Evolutionary conservation across 768 basidiomycete species (phyloP).

Genomic region (Pleurotus tuber-regium): DNA sequence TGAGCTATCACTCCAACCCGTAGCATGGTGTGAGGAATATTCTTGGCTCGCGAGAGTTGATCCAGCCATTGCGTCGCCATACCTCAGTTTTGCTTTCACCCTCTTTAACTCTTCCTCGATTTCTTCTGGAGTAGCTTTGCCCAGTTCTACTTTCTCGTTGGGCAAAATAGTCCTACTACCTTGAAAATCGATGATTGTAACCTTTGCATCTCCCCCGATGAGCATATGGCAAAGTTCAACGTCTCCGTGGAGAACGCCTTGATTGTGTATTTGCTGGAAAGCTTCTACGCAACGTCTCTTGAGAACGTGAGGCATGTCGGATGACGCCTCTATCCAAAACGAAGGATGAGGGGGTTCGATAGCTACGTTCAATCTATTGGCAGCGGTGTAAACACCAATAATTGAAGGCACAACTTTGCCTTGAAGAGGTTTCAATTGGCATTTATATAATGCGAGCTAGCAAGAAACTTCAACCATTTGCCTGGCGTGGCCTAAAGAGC

Average conservation of each 20-base stretch:
- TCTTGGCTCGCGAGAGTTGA: background rate
- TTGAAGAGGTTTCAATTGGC: constrained; percentile 48
- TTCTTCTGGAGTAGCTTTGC: constrained; percentile 34
- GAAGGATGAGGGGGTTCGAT: constrained; percentile 56
- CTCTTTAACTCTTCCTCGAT: constrained; percentile 52
- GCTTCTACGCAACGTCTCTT: constrained; percentile 53
- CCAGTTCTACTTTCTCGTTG: constrained; percentile 30
- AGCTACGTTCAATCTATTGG: constrained; percentile 37
- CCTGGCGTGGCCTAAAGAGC: background rate
- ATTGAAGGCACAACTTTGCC: constrained; percentile 51
- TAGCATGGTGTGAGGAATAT: background rate
- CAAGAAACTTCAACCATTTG: background rate
- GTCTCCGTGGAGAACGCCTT: constrained; percentile 47
- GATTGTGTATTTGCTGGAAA: constrained; percentile 44
- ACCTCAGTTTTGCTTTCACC: constrained; percentile 55
- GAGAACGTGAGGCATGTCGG: constrained; percentile 51
- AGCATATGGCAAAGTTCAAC: constrained; percentile 51
- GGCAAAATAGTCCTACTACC: constrained; percentile 28
- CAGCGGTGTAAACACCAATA: constrained; percentile 44
- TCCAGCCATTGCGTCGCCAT: constrained; percentile 16
- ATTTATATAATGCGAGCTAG: constrained; percentile 53
- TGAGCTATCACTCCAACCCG: background rate
- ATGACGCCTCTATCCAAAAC: constrained; percentile 62
- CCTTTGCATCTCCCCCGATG: constrained; percentile 49
- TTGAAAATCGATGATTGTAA: constrained; percentile 57